phyloP scores from a whole-genome alignment of 306 rosid species.

The Mimosa bimucronata region DNA sequence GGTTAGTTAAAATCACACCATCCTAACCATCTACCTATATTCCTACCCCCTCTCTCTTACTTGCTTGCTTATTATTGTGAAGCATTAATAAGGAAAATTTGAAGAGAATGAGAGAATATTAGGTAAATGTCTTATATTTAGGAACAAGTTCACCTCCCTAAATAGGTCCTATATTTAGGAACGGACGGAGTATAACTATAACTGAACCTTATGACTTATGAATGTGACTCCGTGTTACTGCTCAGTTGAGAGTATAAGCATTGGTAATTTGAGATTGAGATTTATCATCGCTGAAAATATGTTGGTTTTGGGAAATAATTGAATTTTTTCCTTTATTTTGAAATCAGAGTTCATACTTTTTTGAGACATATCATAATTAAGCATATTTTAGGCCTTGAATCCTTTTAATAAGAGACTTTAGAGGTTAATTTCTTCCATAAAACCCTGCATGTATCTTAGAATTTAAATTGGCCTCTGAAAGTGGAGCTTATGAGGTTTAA shows the following conservation, averaged over 20 bases:
- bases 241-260: not conserved
- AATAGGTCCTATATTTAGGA: too few relatives aligned
- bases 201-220: not conserved
- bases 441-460: not conserved
- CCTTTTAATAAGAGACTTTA: not conserved
- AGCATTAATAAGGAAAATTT: too few relatives aligned
- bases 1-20: too few relatives aligned
- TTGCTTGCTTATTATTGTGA: too few relatives aligned
- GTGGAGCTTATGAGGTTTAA: not conserved
- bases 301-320: not conserved
- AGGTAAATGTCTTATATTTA: too few relatives aligned
- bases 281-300: not conserved
- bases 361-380: not conserved
- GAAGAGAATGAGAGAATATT: too few relatives aligned
- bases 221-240: not conserved
- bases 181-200: too few relatives aligned
- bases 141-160: too few relatives aligned
- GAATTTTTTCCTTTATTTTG: not conserved
- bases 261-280: not conserved
- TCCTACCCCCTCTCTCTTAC: too few relatives aligned
- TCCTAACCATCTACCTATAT: too few relatives aligned
- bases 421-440: not conserved
- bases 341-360: not conserved
- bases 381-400: not conserved
- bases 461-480: not conserved